Evolutionary conservation across 192 early-diverging fungal genomes (phyloP).

Genomic region (Coemansia sp.): DNA sequence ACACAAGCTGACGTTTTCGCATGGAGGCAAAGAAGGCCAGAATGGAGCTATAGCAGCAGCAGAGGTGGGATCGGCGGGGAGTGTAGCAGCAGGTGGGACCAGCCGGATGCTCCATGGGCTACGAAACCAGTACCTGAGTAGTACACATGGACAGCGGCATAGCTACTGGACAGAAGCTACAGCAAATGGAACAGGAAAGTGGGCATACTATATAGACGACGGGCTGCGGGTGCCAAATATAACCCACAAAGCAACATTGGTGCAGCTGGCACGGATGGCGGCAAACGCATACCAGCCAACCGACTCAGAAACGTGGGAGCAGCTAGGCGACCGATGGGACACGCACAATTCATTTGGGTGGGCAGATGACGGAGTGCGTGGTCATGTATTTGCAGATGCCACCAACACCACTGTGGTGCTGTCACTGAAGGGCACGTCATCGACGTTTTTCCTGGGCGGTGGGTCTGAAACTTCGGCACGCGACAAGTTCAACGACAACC

Average conservation of each 20-base stretch:
- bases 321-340: conserved; percentile 64
- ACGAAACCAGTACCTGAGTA: conserved; percentile 32
- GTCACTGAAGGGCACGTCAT: conserved; percentile 83
- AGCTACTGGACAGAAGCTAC: conserved; percentile 42
- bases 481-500: conserved; percentile 87
- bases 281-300: conserved; percentile 79
- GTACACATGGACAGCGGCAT: conserved; percentile 30
- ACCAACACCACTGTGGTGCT: conserved; percentile 70
- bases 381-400: conserved; percentile 79
- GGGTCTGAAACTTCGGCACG: conserved; percentile 67
- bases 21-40: not conserved
- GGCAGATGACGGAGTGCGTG: conserved; percentile 71
- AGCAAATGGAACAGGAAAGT: conserved; percentile 11
- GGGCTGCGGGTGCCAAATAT: conserved; percentile 66
- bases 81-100: not conserved
- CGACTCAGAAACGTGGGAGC: conserved; percentile 64
- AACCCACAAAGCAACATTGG: conserved; percentile 67
- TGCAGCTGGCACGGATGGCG: conserved; percentile 75
- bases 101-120: conserved; percentile 29
- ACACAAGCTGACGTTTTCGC: conserved; percentile 20
- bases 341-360: conserved; percentile 71
- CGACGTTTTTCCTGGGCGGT: conserved; percentile 62
- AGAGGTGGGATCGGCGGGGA: not conserved
- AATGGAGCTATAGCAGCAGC: not conserved
- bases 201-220: conserved; percentile 52